Base-by-base conservation (phyloP, 2,329 filamentous ascomycete genomes). In the Cordyceps cicadae region DNA sequence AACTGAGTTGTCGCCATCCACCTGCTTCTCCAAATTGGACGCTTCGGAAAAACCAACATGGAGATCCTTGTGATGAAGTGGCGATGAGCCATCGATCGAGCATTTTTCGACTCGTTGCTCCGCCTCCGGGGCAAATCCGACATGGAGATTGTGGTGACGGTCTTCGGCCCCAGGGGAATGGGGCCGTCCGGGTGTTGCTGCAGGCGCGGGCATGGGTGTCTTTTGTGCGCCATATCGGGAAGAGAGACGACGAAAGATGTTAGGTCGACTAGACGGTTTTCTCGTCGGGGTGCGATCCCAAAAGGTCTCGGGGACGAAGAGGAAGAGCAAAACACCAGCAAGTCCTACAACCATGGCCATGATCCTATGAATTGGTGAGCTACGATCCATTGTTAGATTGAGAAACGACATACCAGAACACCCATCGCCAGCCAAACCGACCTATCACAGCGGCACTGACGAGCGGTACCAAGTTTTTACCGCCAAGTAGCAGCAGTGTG, bases 301-400 rank as follows among this genome's bases (percentile, higher is more conserved):
- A 66, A 96, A 97, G 0, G 92, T 96, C 75, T 97, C 93, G 0
- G 93, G 93, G 0, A 96, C 90, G 67, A 96, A 96, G 62, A 97
- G 79, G 71, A 96, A 96, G 1, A 97, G 79, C 3, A 96, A 75
- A 21, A 84, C 71, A 43, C 86, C 81, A 62, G 86, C 87, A 53
- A 90, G 82, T 0, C 80, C 90, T 39, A 92, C 88, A 11, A 96
- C 77, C 3, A 96, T 89, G 0, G 92, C 85, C 51, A 96, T 86
- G 60, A 96, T 86, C 88, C 88, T 89, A 56, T 32, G 9, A 43
- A 43, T 43, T 17, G 39, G 17, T n/a, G 39, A 43, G 39, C 8
- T 15, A 19, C 12, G 4, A 17, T 15, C 19, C 19, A 34, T 41
- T n/a, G 7, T 32, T 9, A 37, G 12, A 56, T 12, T 26, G 6